phyloP scores from a whole-genome alignment of 1,284 basidiomycete genomes.

The Porogramme epimiltina region DNA sequence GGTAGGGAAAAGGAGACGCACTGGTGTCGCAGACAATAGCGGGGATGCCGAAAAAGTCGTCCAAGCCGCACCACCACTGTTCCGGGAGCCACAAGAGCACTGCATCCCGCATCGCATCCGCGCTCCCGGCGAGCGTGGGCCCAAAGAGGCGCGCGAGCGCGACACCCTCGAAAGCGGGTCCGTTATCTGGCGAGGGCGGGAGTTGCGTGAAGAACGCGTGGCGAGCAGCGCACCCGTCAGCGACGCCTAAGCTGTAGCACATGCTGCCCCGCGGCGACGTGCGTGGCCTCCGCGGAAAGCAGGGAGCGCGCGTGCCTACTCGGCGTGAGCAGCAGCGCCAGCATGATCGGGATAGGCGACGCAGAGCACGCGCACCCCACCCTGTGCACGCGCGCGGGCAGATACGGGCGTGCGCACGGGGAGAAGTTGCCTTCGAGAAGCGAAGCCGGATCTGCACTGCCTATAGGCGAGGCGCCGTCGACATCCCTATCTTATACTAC shows the following conservation, averaged over 20 bases:
- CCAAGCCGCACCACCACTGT: constrained; percentile 32
- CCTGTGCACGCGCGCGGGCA: neutral
- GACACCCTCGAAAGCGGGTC: constrained; percentile 32
- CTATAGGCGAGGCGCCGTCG: constrained; percentile 3
- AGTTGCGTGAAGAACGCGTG: constrained; percentile 56
- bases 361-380: constrained; percentile 2
- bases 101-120: constrained; percentile 6
- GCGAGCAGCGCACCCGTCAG: constrained; percentile 55
- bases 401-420: neutral
- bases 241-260: constrained; percentile 64
- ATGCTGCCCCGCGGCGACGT: too few relatives aligned
- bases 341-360: neutral
- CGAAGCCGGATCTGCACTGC: too few relatives aligned
- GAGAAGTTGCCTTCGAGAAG: constrained; percentile 9
- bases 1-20: too few relatives aligned
- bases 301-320: constrained; percentile 4
- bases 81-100: constrained; percentile 33
- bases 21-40: too few relatives aligned
- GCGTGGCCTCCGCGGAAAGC: constrained; percentile 26
- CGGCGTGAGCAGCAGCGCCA: constrained; percentile 6
- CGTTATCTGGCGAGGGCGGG: constrained; percentile 36
- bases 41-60: constrained; percentile 26
- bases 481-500: neutral
- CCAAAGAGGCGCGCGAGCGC: constrained; percentile 35
- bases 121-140: constrained; percentile 30